Evolutionary conservation across 1,284 basidiomycete genomes (phyloP).

Genomic region (Ganoderma resinaceum): DNA sequence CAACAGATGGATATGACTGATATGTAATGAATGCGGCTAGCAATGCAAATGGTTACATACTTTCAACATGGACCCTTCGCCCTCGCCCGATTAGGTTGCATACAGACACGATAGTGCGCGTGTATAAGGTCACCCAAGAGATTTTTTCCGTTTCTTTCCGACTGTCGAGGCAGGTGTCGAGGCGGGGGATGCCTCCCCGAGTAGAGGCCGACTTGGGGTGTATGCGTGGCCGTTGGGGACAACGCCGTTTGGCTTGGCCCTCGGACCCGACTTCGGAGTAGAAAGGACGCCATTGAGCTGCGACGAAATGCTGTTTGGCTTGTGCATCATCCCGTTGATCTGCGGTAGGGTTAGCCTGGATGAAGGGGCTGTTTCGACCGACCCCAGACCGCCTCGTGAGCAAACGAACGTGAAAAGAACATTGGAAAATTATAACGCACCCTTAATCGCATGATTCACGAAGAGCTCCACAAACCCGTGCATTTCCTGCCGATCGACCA

Average conservation of each 20-base stretch:
- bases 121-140: slow-evolving; percentile 33
- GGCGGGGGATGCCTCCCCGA: slow-evolving; percentile 31
- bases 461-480: slow-evolving; percentile 57
- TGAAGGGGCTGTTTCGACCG: slow-evolving; percentile 17
- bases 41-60: slow-evolving; percentile 15
- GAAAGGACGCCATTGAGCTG: slow-evolving; percentile 31
- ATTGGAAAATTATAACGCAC: slow-evolving; percentile 42
- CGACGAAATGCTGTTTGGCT: slow-evolving; percentile 32
- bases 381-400: background rate
- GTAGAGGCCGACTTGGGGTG: slow-evolving; percentile 27
- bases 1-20: slow-evolving; percentile 15
- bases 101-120: background rate
- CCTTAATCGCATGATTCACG: slow-evolving; percentile 51
- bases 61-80: background rate
- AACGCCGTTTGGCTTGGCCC: slow-evolving; percentile 31
- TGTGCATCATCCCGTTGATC: slow-evolving; percentile 34
- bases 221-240: slow-evolving; percentile 27
- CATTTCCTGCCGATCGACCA: slow-evolving; percentile 56
- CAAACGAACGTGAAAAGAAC: slow-evolving; percentile 12
- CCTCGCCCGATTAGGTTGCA: background rate
- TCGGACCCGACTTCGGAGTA: slow-evolving; percentile 21
- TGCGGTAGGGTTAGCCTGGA: slow-evolving; percentile 16
- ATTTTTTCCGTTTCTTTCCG: slow-evolving; percentile 49
- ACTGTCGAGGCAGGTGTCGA: slow-evolving; percentile 32
- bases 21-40: slow-evolving; percentile 14